Evolutionary conservation across 345 rosid genomes (phyloP), one percentile per base, ranked within the genome.

Genomic region (Limnanthes douglasii): DNA sequence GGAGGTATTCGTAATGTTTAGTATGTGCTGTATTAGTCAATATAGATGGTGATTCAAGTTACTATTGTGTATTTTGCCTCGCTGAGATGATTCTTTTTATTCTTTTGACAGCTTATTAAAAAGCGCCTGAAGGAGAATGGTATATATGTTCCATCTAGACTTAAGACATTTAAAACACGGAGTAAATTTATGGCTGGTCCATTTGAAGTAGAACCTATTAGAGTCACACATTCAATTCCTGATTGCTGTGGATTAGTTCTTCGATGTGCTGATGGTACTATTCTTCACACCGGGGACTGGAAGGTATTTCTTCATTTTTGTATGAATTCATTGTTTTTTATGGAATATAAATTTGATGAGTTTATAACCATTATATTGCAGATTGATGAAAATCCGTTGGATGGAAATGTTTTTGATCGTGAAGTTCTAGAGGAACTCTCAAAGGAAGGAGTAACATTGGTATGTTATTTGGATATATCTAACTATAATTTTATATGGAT

Each of bases 211-310:
- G 98, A 90, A 65, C 95, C 98, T 18, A 60, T 90, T 43, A 77
- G 73, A 14, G 98, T 90, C 41, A 90, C 98, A 3, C 98, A 90
- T 60, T 90, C 95, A 30, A 90, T 90, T 64, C 98, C 98, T 53
- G 98, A 90, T 66, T 90, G 98, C 61, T 76, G 82, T 51, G 95
- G 98, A 23, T 62, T 90, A 43, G 79, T 90, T 45, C 92, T 90
- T 44, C 98, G 98, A 8, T 90, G 95, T 18, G 62, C 75, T 69
- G 95, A 90, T 77, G 98, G 98, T 58, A 84, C 76, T 44, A 80
- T 90, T 64, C 79, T 84, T 55, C 98, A 90, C 54, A 90, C 98
- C 14, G 98, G 95, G 45, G 98, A 90, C 61, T 90, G 98, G 98
- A 90, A 90, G 85, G 95, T 80, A 54, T 49, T 43, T 41, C 30